phyloP scores from a whole-genome alignment of 257 asterid genomes.

The Solanum tacnaense region DNA sequence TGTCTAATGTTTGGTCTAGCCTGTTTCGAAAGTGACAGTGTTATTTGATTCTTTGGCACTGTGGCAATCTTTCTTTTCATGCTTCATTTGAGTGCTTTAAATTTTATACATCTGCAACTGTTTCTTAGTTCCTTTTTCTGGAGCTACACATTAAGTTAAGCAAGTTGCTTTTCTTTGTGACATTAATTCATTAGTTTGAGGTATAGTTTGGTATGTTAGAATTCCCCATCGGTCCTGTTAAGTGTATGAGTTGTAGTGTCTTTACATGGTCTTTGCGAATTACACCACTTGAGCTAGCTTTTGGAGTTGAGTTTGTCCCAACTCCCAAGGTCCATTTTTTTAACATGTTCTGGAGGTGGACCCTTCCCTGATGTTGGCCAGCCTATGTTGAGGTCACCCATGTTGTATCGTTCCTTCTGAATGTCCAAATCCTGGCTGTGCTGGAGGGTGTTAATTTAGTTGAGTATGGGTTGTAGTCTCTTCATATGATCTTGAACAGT shows the following conservation, averaged over 20 bases:
- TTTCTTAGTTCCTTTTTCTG: not conserved
- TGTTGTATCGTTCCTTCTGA: not conserved
- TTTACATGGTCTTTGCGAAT: not conserved
- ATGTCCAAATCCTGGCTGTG: not conserved
- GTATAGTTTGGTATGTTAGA: not conserved
- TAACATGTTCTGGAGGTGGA: not conserved
- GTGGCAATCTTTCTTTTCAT: not conserved
- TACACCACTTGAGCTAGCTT: not conserved
- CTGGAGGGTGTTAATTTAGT: not conserved
- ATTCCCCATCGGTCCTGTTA: not conserved
- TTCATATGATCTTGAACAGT: not conserved
- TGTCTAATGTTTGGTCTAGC: not conserved
- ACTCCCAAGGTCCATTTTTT: not conserved
- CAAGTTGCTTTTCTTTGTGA: not conserved
- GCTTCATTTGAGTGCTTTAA: not conserved
- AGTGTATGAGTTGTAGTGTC: not conserved
- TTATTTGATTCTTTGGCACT: not conserved
- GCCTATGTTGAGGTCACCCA: not conserved
- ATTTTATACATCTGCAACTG: not conserved
- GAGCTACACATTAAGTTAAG: not conserved
- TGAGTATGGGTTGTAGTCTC: not conserved
- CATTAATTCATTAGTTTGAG: not conserved
- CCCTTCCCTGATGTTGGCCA: not conserved
- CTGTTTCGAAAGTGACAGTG: not conserved
- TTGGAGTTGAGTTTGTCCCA: not conserved